A percentile compares a stretch with the other conserved stretches of the same genome.
phyloP scores from a whole-genome alignment of 148 eudicot genomes.

The Cornus suecica region DNA sequence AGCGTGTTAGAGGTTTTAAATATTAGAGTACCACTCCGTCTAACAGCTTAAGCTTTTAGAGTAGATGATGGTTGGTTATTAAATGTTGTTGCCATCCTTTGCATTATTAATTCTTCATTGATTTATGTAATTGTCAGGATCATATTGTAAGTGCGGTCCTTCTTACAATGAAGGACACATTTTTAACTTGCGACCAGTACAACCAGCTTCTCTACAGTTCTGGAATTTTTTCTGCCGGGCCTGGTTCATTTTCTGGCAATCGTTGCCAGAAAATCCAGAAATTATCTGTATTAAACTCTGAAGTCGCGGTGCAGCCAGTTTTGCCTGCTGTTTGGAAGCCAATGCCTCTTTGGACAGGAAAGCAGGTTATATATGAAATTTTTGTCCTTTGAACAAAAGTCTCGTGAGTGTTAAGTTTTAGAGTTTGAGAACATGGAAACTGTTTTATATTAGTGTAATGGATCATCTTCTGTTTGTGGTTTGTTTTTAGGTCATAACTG shows the following conservation, averaged over 20 bases:
- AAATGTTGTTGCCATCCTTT: neutral
- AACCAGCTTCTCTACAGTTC: conserved; percentile 81
- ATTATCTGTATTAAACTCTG: conserved; percentile 48
- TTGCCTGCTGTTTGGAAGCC: conserved; percentile 87
- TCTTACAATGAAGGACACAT: conserved; percentile 89
- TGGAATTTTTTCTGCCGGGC: conserved; percentile 50
- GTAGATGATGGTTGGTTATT: too few species aligned
- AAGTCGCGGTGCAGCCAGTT: conserved; percentile 44
- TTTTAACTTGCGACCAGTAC: conserved; percentile 62
- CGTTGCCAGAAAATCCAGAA: conserved; percentile 44
- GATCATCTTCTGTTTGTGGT: neutral
- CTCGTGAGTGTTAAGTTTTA: neutral
- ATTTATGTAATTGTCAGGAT: conserved; percentile 47
- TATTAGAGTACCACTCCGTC: too few species aligned
- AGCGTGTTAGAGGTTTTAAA: too few species aligned
- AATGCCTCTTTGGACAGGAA: conserved; percentile 92
- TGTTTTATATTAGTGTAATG: neutral
- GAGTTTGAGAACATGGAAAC: neutral
- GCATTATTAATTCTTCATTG: neutral
- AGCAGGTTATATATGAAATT: conserved; percentile 50
- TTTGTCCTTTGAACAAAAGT: neutral
- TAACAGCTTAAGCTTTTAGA: too few species aligned
- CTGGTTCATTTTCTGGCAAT: conserved; percentile 34
- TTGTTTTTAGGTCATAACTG: conserved; percentile 64
- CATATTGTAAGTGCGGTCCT: conserved; percentile 93